Percentiles rank a stretch among this genome's conserved stretches.
Conservation (phyloP, 129 eudicot genomes). For the Apium graveolens region DNA sequence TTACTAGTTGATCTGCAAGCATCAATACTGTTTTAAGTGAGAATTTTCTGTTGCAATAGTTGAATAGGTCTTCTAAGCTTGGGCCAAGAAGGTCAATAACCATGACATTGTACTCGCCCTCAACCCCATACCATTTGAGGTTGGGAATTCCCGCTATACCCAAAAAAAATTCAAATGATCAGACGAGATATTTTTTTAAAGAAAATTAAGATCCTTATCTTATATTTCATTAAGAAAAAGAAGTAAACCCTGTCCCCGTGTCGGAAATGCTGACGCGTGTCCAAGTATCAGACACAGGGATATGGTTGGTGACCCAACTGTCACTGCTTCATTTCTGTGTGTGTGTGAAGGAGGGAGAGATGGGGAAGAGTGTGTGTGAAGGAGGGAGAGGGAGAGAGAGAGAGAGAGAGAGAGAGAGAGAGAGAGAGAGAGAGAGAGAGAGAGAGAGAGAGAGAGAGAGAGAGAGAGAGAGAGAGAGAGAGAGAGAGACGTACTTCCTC, state of each 20-base stretch:
- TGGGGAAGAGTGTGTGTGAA: no score
- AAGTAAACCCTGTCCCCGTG: background rate
- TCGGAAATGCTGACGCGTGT: no score
- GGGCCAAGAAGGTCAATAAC: slow-evolving; percentile 99
- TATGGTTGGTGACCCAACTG: no score
- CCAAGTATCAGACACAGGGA: no score
- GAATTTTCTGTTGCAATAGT: slow-evolving; percentile 84
- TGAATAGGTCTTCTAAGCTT: slow-evolving; percentile 89
- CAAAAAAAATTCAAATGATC: slow-evolving; percentile 7
- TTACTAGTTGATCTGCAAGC: slow-evolving; percentile 98
- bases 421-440: slow-evolving; percentile 9
- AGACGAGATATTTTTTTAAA: slow-evolving; percentile 12
- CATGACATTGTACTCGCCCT: slow-evolving; percentile 86
- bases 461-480: background rate
- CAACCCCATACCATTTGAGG: slow-evolving; percentile 94
- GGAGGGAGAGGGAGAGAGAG: slow-evolving; percentile 12
- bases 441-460: no score
- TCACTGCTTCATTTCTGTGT: background rate
- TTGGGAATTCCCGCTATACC: slow-evolving; percentile 84
- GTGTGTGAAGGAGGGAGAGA: background rate
- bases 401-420: slow-evolving; percentile 1
- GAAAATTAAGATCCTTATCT: background rate
- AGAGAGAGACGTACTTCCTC: slow-evolving; percentile 66
- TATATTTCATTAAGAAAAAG: background rate
- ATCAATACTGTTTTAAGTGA: slow-evolving; percentile 85